Evolutionary conservation across 441 rosid species (phyloP).

Genomic region (Eutrema salsugineum): DNA sequence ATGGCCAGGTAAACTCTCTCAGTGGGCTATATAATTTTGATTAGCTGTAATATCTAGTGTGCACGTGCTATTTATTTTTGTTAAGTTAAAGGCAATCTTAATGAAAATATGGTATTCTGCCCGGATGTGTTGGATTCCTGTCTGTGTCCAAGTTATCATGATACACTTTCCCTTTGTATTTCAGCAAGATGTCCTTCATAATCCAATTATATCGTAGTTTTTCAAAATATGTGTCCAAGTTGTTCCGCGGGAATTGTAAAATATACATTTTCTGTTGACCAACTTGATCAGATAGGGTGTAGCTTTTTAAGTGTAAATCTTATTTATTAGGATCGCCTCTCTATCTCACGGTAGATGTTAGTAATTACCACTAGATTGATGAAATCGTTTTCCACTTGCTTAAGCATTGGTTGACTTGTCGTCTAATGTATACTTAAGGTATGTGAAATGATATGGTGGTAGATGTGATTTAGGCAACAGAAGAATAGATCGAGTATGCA

Average conservation of each 20-base stretch:
- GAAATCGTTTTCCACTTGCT: not conserved
- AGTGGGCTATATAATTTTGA: not conserved
- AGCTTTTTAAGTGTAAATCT: not conserved
- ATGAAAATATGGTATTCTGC: not conserved
- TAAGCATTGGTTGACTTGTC: not conserved
- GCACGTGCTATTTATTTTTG: not conserved
- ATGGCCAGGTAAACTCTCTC: slow-evolving; percentile 49
- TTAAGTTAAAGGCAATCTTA: not conserved
- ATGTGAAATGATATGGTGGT: slow-evolving; percentile 2
- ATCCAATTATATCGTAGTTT: not conserved
- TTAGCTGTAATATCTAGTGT: not conserved
- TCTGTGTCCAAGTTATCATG: not conserved
- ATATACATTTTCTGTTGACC: not conserved
- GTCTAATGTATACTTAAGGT: not conserved
- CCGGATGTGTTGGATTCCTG: not conserved
- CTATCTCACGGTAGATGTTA: not conserved
- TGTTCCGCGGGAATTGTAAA: not conserved
- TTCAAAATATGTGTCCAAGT: not conserved
- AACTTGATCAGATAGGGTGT: not conserved
- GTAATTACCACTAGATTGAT: not conserved
- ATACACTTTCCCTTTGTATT: not conserved
- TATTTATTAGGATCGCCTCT: not conserved
- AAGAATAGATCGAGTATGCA: not conserved
- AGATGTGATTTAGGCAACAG: not conserved
- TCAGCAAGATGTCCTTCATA: not conserved